These are phyloP conservation scores for Rosellinia necatrix DNA, from an alignment of 2,329 filamentous ascomycete species.

Conservation along the genomic window DNA sequence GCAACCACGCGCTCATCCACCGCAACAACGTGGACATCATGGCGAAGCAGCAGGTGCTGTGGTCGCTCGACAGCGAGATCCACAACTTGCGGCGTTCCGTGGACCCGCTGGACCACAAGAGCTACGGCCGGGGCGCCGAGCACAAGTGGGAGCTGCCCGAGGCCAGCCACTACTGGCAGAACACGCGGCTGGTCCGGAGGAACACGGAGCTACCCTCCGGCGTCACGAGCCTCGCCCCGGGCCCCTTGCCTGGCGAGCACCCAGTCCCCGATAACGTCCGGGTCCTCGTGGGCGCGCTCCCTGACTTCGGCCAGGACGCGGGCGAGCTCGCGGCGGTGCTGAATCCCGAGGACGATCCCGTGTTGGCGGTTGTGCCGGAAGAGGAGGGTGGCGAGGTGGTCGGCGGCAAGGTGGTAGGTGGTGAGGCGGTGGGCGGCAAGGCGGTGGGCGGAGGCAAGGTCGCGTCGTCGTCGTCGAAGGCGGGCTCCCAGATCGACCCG, in stretches of 20 bases:
- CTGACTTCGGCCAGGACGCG: slow-evolving; percentile 15
- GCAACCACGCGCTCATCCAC: slow-evolving; percentile 20
- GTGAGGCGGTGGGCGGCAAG: too few relatives aligned
- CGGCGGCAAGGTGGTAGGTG: not conserved
- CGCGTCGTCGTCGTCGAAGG: too few relatives aligned
- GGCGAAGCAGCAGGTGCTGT: slow-evolving; percentile 30
- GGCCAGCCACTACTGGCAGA: slow-evolving; percentile 5
- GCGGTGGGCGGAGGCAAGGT: too few relatives aligned
- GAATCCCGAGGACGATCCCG: too few relatives aligned
- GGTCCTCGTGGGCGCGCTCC: slow-evolving; percentile 29
- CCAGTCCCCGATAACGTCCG: slow-evolving; percentile 17
- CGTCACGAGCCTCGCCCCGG: slow-evolving; percentile 23
- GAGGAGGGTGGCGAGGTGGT: too few relatives aligned
- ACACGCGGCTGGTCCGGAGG: slow-evolving; percentile 16
- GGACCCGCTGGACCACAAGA: slow-evolving; percentile 4
- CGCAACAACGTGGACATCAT: slow-evolving; percentile 34
- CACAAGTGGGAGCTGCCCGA: slow-evolving; percentile 13
- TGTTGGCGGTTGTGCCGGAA: too few relatives aligned
- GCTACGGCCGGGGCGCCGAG: slow-evolving; percentile 9
- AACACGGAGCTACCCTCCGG: slow-evolving; percentile 21
- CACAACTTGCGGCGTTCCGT: slow-evolving; percentile 12
- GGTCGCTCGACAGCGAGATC: slow-evolving; percentile 29
- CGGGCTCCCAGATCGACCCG: too few relatives aligned
- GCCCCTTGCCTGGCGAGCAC: slow-evolving; percentile 31
- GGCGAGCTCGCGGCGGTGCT: too few relatives aligned